These are phyloP conservation scores for Microsporum canis DNA, from an alignment of 2,329 filamentous ascomycete genomes.

Conservation along the genomic window DNA sequence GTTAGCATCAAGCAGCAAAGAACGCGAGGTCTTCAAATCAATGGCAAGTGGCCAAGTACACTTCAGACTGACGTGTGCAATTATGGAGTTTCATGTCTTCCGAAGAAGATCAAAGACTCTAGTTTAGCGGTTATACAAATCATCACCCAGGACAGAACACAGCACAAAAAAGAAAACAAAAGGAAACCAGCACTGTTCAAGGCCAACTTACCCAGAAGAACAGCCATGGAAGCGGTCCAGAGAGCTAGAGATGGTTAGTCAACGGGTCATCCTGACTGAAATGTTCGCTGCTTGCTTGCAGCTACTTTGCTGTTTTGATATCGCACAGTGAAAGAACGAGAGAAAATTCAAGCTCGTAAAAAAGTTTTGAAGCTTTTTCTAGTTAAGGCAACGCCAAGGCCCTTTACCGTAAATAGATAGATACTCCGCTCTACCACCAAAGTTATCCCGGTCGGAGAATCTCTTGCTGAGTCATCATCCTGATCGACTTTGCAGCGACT, in stretches of 20 bases:
- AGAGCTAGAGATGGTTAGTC: background rate
- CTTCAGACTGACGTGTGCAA: conserved; percentile 88
- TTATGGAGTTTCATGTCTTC: conserved; percentile 61
- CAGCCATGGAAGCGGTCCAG: background rate
- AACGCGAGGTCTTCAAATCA: background rate
- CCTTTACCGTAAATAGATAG: background rate
- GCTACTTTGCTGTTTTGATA: background rate
- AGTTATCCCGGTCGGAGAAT: background rate
- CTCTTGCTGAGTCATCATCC: background rate
- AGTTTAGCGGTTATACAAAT: conserved; percentile 76
- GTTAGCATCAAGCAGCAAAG: background rate
- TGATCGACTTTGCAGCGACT: background rate
- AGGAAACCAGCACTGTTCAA: conserved; percentile 3
- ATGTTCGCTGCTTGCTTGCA: background rate
- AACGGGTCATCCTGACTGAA: background rate
- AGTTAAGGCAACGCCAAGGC: background rate
- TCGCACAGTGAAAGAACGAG: background rate
- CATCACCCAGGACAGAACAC: conserved; percentile 51
- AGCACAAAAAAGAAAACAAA: conserved; percentile 13
- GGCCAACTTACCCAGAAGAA: conserved; percentile 19
- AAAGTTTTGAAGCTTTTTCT: background rate
- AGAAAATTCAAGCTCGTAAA: background rate
- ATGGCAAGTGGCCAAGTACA: background rate
- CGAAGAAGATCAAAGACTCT: conserved; percentile 84
- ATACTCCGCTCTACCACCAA: background rate